A percentile compares a stretch with the other conserved stretches of the same genome.
These are phyloP conservation scores for Dimargaris cristalligena DNA, from an alignment of 192 early-diverging fungal species.

Conservation along the genomic window DNA sequence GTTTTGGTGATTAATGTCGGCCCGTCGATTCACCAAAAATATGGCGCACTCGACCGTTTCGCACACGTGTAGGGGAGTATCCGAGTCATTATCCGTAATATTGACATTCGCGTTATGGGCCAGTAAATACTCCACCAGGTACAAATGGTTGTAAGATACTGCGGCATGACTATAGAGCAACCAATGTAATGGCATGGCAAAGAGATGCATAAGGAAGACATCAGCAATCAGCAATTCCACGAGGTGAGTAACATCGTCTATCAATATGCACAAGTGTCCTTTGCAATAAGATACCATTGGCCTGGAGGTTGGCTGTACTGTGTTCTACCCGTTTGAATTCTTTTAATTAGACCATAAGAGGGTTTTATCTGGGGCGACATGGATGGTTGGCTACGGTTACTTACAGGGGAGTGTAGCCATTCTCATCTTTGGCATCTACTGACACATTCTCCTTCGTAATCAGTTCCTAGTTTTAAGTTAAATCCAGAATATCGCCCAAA, in stretches of 20 bases:
- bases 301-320: too few relatives aligned
- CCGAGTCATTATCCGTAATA: slow-evolving; percentile 58
- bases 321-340: too few relatives aligned
- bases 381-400: too few relatives aligned
- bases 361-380: too few relatives aligned
- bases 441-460: slow-evolving; percentile 29
- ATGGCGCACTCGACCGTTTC: slow-evolving; percentile 52
- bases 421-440: slow-evolving; percentile 52
- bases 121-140: slow-evolving; percentile 49
- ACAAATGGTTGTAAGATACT: slow-evolving; percentile 48
- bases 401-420: slow-evolving; percentile 68
- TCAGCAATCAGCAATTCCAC: background rate
- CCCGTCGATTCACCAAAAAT: slow-evolving; percentile 49
- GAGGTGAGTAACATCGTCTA: background rate
- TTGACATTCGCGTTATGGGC: slow-evolving; percentile 44
- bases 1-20: slow-evolving; percentile 43
- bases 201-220: background rate
- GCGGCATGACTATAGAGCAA: slow-evolving; percentile 48
- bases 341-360: too few relatives aligned
- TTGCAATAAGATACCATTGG: too few relatives aligned
- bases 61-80: slow-evolving; percentile 62
- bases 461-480: too few relatives aligned
- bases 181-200: too few relatives aligned
- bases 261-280: background rate
- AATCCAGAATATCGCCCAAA: too few relatives aligned